phyloP scores from a whole-genome alignment of 1,284 basidiomycete species.

The Ceratobasidium sp. region DNA sequence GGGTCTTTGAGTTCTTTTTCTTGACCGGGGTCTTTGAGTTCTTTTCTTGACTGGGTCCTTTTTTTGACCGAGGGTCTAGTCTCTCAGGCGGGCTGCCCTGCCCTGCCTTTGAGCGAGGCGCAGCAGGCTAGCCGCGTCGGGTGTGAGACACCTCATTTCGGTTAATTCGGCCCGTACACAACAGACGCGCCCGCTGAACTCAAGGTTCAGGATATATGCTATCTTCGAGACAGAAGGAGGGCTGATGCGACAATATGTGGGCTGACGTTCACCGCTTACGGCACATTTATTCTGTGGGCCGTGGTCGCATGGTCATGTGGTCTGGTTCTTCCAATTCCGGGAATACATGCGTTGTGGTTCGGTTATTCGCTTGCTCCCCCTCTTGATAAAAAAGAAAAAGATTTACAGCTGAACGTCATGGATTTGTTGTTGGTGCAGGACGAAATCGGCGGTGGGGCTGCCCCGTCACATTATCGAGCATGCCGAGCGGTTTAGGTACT shows the following conservation, averaged over 20 bases:
- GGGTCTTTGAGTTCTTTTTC: no score
- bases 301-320: neutral
- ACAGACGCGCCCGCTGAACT: neutral
- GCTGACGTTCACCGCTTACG: no score
- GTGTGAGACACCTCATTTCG: neutral
- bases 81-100: no score
- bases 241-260: neutral
- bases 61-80: no score
- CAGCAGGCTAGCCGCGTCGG: no score
- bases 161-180: no score
- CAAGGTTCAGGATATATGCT: constrained; percentile 10
- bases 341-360: neutral
- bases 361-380: neutral
- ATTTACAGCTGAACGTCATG: constrained; percentile 51
- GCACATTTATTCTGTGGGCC: neutral
- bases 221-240: no score
- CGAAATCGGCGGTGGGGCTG: constrained; percentile 66
- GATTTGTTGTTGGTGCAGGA: no score
- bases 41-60: no score
- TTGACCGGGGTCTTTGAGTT: no score
- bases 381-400: no score
- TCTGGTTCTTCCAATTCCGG: neutral
- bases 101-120: no score
- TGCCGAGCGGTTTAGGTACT: constrained; percentile 67
- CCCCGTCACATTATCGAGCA: constrained; percentile 69